phyloP scores from a whole-genome alignment of 2,329 filamentous ascomycete species.

The Sporothrix pseudoabietina region DNA sequence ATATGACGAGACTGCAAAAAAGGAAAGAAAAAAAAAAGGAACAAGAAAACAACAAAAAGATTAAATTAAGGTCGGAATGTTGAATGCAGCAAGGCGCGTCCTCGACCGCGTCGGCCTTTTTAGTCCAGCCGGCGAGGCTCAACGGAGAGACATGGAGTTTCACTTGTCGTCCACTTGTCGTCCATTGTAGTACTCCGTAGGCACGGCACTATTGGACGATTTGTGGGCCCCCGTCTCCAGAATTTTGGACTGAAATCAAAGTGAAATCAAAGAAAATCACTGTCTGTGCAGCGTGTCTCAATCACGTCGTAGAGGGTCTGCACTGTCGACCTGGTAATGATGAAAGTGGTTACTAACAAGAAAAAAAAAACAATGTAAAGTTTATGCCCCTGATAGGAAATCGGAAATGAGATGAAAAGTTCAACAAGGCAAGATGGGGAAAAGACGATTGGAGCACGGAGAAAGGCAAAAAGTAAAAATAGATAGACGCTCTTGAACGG shows the following conservation, averaged over 20 bases:
- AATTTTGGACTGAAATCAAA: background rate
- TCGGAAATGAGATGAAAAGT: background rate
- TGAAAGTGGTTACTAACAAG: background rate
- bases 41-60: background rate
- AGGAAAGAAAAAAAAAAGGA: background rate
- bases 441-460: background rate
- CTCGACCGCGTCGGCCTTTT: background rate
- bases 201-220: background rate
- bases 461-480: background rate
- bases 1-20: background rate
- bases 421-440: background rate
- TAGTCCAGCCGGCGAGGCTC: background rate
- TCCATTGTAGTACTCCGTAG: background rate
- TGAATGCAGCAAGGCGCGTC: background rate
- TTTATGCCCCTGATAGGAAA: background rate
- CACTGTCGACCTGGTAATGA: background rate
- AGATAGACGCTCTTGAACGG: background rate
- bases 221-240: background rate
- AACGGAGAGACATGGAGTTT: background rate
- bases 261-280: background rate
- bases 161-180: no score
- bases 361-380: background rate
- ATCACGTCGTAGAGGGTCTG: background rate
- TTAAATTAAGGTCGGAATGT: background rate
- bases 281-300: background rate